phyloP scores from a whole-genome alignment of 176 grass and related monocot species.

The Saccharum spontaneum region DNA sequence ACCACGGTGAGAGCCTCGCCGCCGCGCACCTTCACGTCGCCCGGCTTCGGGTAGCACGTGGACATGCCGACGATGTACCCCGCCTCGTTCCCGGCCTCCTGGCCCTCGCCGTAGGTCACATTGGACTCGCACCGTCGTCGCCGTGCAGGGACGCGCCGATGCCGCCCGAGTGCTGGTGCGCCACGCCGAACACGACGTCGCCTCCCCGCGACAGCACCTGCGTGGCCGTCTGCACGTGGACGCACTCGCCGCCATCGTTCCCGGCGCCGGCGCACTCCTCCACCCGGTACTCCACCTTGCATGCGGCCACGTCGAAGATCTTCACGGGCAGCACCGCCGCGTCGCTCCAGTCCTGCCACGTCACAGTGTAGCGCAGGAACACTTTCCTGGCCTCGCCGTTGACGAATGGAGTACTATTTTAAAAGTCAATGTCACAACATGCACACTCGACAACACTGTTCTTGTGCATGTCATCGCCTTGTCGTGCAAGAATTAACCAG shows the following conservation, averaged over 20 bases:
- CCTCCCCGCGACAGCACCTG: constrained; percentile 63
- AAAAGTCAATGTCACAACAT: too few species aligned
- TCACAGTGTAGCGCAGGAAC: constrained; percentile 72
- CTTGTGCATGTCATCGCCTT: too few species aligned
- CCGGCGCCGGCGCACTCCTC: constrained; percentile 41
- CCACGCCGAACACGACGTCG: constrained; percentile 69
- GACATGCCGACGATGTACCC: constrained; percentile 93
- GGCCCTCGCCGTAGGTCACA: constrained; percentile 59
- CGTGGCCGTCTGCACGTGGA: constrained; percentile 44
- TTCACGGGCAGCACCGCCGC: constrained; percentile 5
- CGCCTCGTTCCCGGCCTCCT: constrained; percentile 70
- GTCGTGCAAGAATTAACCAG: too few species aligned
- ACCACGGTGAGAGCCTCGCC: constrained; percentile 70
- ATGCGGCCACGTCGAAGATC: background rate
- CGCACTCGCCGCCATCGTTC: constrained; percentile 27
- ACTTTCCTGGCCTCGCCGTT: constrained; percentile 32
- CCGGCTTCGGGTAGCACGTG: constrained; percentile 69
- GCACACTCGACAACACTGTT: too few species aligned
- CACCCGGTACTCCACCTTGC: constrained; percentile 66
- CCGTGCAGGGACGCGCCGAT: constrained; percentile 55
- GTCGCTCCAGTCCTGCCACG: constrained; percentile 69
- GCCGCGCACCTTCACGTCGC: constrained; percentile 48
- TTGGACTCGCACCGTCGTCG: constrained; percentile 69
- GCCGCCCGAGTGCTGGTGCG: constrained; percentile 84
- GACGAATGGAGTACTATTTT: too few species aligned